Conservation (phyloP, 108 stramenopile genomes). For the Fistulifera pelliculosa region DNA sequence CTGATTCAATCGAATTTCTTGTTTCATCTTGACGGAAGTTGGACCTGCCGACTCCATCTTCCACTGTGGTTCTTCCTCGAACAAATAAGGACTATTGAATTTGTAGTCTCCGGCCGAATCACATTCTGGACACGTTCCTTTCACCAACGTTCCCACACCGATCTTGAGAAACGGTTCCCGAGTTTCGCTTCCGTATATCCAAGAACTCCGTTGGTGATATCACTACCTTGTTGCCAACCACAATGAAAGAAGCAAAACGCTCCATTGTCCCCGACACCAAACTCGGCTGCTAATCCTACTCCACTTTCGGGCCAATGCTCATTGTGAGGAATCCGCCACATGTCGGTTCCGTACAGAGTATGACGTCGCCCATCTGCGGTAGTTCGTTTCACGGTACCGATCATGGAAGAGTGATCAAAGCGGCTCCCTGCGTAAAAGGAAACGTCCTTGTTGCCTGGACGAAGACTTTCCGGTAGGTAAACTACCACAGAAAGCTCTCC, state of each 20-base stretch:
- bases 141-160: constrained; percentile 51
- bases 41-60: constrained; percentile 14
- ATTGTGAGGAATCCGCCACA: constrained; percentile 69
- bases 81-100: constrained; percentile 72
- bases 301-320: constrained; percentile 73
- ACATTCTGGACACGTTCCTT: constrained; percentile 63
- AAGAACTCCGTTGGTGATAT: constrained; percentile 70
- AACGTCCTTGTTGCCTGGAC: background rate
- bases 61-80: constrained; percentile 50
- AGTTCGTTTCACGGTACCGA: constrained; percentile 43
- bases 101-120: constrained; percentile 56
- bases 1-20: constrained; percentile 36
- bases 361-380: constrained; percentile 17
- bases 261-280: constrained; percentile 77
- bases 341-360: constrained; percentile 40
- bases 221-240: constrained; percentile 39
- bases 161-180: constrained; percentile 67
- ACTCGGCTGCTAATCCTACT: constrained; percentile 69
- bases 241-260: constrained; percentile 46
- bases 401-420: constrained; percentile 75
- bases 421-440: constrained; percentile 21
- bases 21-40: constrained; percentile 30
- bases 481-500: constrained; percentile 2
- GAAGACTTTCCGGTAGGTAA: background rate
- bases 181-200: constrained; percentile 61